A percentile compares a stretch with the other conserved stretches of the same genome.
These are phyloP conservation scores for Fusarium longipes DNA, from an alignment of 2,329 filamentous ascomycete genomes.

Conservation along the genomic window DNA sequence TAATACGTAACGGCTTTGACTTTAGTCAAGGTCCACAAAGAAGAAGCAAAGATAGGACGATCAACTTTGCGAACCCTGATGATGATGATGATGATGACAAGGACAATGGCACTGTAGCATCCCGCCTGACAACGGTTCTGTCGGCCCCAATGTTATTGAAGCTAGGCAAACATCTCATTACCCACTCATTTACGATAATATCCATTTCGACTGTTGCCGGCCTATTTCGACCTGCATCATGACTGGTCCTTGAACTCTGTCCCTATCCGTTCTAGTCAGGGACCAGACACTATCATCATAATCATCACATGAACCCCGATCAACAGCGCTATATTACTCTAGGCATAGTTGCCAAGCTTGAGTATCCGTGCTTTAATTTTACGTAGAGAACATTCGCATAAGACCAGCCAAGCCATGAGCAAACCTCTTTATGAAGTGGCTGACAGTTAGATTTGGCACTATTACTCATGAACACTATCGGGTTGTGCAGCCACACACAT, in stretches of 20 bases:
- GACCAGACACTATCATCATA: constrained; percentile 23
- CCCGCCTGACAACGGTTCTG: constrained; percentile 15
- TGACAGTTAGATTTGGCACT: background rate
- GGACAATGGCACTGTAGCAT: constrained; percentile 30
- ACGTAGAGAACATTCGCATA: background rate
- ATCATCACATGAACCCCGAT: constrained; percentile 32
- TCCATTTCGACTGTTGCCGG: background rate
- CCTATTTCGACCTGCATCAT: constrained; percentile 6
- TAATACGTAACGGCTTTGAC: constrained; percentile 13
- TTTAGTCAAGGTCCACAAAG: background rate
- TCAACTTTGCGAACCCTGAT: constrained; percentile 23
- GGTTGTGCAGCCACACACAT: constrained; percentile 9
- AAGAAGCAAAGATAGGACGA: constrained; percentile 2
- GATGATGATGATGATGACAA: constrained; percentile 9
- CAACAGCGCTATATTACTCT: constrained; percentile 14
- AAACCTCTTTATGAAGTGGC: background rate
- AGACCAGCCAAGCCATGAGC: background rate
- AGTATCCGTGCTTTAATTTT: constrained; percentile 21
- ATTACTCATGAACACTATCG: background rate
- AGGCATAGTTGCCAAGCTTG: constrained; percentile 29
- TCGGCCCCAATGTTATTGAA: constrained; percentile 2
- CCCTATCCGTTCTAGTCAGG: constrained; percentile 33
- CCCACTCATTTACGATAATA: constrained; percentile 11
- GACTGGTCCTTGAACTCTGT: constrained; percentile 17
- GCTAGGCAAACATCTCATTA: constrained; percentile 16